Percentiles rank a stretch among this genome's conserved stretches.
Evolutionary conservation across 2,329 filamentous ascomycete species (phyloP).

Genomic region (Teratosphaeria destructans): DNA sequence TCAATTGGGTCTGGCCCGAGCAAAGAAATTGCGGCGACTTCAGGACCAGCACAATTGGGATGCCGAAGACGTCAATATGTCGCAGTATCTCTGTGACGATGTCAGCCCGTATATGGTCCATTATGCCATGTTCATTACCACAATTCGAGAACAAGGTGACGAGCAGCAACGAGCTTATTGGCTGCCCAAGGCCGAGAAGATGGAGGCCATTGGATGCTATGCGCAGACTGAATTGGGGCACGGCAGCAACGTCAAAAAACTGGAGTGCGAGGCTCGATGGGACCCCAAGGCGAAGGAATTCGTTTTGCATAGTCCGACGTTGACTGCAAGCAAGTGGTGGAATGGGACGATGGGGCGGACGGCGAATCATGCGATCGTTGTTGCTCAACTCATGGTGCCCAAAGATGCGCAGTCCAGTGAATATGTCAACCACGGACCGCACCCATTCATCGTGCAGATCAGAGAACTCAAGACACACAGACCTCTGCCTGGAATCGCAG

Average conservation of each 20-base stretch:
- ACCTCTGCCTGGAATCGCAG: constrained; percentile 38
- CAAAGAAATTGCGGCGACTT: constrained; percentile 40
- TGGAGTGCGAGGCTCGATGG: constrained; percentile 41
- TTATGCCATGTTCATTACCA: constrained; percentile 42
- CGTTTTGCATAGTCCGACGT: constrained; percentile 40
- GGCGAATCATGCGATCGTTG: constrained; percentile 47
- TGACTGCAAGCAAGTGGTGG: constrained; percentile 47
- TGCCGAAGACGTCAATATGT: constrained; percentile 41
- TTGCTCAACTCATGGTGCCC: constrained; percentile 41
- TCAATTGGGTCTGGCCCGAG: constrained; percentile 42
- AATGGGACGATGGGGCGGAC: constrained; percentile 43
- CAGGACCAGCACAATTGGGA: constrained; percentile 38
- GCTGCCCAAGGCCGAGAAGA: constrained; percentile 40
- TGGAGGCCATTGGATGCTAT: constrained; percentile 35
- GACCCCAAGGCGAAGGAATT: constrained; percentile 37
- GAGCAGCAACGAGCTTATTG: constrained; percentile 39
- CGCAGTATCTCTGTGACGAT: constrained; percentile 43
- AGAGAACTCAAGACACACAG: constrained; percentile 39
- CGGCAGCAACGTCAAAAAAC: constrained; percentile 42
- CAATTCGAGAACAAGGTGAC: constrained; percentile 41
- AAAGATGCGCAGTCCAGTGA: constrained; percentile 18
- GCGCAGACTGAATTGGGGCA: constrained; percentile 39
- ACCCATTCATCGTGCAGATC: constrained; percentile 44
- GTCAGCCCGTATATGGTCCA: constrained; percentile 45
- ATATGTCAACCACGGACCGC: constrained; percentile 39